Conservation (phyloP, 257 asterid species). For the Capsicum pubescens region DNA sequence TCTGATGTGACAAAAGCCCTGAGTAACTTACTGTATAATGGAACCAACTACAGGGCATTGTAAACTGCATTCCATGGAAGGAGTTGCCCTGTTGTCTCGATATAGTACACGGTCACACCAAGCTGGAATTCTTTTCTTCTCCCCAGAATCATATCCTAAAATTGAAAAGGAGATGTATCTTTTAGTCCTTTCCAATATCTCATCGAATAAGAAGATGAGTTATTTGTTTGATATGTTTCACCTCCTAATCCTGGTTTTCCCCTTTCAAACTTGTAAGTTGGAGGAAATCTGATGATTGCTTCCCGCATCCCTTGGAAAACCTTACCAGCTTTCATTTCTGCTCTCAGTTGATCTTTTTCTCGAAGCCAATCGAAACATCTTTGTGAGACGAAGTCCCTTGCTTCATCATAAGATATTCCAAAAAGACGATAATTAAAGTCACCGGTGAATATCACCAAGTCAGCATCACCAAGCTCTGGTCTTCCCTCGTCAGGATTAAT, state of each 20-base stretch:
- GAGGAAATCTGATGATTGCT: slow-evolving; percentile 92
- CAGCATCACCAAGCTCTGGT: slow-evolving; percentile 96
- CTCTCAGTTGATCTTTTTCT: slow-evolving; percentile 91
- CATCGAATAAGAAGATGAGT: background rate
- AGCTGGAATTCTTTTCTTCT: slow-evolving; percentile 96
- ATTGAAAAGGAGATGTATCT: background rate
- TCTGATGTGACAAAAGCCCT: background rate
- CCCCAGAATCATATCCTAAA: slow-evolving; percentile 96
- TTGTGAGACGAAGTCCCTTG: slow-evolving; percentile 95
- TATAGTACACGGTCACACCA: slow-evolving; percentile 95
- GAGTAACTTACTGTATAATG: slow-evolving; percentile 65
- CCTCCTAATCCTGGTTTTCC: slow-evolving; percentile 99
- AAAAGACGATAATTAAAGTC: slow-evolving; percentile 95
- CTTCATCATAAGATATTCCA: slow-evolving; percentile 97
- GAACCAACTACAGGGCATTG: slow-evolving; percentile 94
- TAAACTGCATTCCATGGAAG: slow-evolving; percentile 71
- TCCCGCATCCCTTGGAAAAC: slow-evolving; percentile 99
- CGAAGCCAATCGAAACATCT: slow-evolving; percentile 99
- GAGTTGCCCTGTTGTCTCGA: slow-evolving; percentile 73
- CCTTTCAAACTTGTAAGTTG: slow-evolving; percentile 92
- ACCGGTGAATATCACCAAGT: slow-evolving; percentile 81
- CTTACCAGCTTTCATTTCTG: slow-evolving; percentile 90
- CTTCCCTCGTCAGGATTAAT: slow-evolving; percentile 72
- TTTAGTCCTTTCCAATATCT: too few relatives aligned
- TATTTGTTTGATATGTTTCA: slow-evolving; percentile 26